phyloP scores from a whole-genome alignment of 2,329 filamentous ascomycete species.

The Fusarium tupiense region DNA sequence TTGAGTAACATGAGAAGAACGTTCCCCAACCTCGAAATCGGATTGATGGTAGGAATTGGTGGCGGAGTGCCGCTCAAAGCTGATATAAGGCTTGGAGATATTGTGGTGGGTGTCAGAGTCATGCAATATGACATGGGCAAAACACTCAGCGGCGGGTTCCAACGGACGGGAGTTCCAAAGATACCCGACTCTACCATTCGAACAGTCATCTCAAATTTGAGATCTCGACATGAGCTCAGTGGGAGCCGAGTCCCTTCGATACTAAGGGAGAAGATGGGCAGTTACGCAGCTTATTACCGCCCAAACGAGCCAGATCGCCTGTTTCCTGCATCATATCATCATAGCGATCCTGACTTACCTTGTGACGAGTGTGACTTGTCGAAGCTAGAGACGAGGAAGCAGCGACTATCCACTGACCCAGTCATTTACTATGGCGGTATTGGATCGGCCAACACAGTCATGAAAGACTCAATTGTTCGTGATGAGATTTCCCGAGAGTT shows the following conservation, averaged over 20 bases:
- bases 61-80: slow-evolving; percentile 22
- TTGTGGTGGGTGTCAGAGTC: slow-evolving; percentile 37
- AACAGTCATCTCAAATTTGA: background rate
- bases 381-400: rapidly evolving
- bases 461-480: background rate
- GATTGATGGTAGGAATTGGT: slow-evolving; percentile 41
- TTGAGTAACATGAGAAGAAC: slow-evolving; percentile 48
- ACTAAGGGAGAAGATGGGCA: background rate
- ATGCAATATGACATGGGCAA: slow-evolving; percentile 44
- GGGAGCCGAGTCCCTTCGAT: rapidly evolving
- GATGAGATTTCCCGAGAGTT: background rate
- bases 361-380: rapidly evolving
- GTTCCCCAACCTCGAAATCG: slow-evolving; percentile 46
- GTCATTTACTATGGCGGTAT: rapidly evolving
- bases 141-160: rapidly evolving
- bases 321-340: background rate
- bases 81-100: slow-evolving; percentile 41
- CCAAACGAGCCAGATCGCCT: background rate
- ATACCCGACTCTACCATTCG: background rate
- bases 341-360: rapidly evolving
- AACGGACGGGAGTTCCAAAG: rapidly evolving
- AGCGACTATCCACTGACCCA: rapidly evolving
- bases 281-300: rapidly evolving
- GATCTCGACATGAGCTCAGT: background rate
- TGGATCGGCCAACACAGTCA: rapidly evolving